A percentile compares a stretch with the other conserved stretches of the same genome.
phyloP scores from a whole-genome alignment of 441 rosid genomes.

The Aquilaria agallochum region DNA sequence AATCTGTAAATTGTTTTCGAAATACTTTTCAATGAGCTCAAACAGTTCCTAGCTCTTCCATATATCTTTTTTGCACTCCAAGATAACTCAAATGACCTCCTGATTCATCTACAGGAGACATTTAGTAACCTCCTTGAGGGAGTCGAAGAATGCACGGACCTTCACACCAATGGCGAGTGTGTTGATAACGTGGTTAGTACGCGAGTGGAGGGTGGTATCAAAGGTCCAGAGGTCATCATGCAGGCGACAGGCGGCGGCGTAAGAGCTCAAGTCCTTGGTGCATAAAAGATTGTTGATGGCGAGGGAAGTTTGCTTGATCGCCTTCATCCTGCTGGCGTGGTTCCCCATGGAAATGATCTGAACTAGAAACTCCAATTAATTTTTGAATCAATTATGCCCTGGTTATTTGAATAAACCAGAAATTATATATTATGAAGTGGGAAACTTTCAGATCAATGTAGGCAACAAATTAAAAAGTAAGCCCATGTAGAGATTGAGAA shows the following conservation, averaged over 20 bases:
- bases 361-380: slow-evolving; percentile 3
- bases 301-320: slow-evolving; percentile 23
- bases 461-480: slow-evolving; percentile 3
- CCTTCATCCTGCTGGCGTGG: slow-evolving; percentile 49
- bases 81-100: slow-evolving; percentile 75
- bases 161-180: slow-evolving; percentile 72
- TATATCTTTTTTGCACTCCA: slow-evolving; percentile 84
- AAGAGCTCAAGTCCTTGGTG: slow-evolving; percentile 59
- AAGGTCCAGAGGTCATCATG: slow-evolving; percentile 65
- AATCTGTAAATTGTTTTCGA: slow-evolving; percentile 77
- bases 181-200: slow-evolving; percentile 73
- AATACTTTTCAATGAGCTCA: slow-evolving; percentile 87
- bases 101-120: slow-evolving; percentile 89
- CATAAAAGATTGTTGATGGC: slow-evolving; percentile 27
- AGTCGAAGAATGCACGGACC: slow-evolving; percentile 74
- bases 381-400: not conserved
- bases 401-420: not conserved
- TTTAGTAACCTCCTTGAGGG: slow-evolving; percentile 66
- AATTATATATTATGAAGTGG: not conserved
- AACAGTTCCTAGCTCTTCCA: slow-evolving; percentile 84
- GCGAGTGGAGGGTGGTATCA: slow-evolving; percentile 58
- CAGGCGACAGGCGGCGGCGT: slow-evolving; percentile 69
- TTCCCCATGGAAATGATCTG: slow-evolving; percentile 43
- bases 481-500: slow-evolving; percentile 18
- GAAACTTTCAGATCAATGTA: not conserved